Evolutionary conservation across 345 rosid species (phyloP).

Genomic region (Eucalyptus victrix): DNA sequence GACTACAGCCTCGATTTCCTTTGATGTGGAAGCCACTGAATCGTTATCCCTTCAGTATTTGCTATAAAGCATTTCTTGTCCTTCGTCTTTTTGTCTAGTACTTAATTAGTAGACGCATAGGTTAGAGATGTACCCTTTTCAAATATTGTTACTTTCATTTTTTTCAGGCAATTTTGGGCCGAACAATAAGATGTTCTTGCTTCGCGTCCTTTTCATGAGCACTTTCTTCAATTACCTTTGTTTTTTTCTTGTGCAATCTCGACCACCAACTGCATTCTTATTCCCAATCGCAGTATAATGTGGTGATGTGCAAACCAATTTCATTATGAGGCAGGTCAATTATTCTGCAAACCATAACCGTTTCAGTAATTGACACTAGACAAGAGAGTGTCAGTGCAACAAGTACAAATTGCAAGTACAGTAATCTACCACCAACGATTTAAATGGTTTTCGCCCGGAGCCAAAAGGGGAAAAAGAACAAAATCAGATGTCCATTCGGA

Average conservation of each 20-base stretch:
- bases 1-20: not conserved
- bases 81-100: not conserved
- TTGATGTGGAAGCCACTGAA: not conserved
- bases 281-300: not conserved
- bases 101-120: not conserved
- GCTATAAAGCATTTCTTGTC: not conserved
- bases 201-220: not conserved
- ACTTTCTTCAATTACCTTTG: not conserved
- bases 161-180: not conserved
- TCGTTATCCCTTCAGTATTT: not conserved
- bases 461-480: not conserved
- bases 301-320: not conserved
- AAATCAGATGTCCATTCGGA: not conserved
- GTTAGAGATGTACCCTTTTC: not conserved
- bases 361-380: not conserved
- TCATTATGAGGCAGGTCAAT: not conserved
- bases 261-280: not conserved
- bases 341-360: not conserved
- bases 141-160: too few relatives aligned
- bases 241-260: not conserved
- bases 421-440: not conserved
- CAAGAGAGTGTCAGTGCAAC: not conserved
- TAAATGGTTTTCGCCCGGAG: not conserved
- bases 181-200: not conserved
- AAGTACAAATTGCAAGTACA: not conserved